Evolutionary conservation across 257 asterid species (phyloP), one percentile per base, ranked within the genome.

Genomic region (Avicennia marina): DNA sequence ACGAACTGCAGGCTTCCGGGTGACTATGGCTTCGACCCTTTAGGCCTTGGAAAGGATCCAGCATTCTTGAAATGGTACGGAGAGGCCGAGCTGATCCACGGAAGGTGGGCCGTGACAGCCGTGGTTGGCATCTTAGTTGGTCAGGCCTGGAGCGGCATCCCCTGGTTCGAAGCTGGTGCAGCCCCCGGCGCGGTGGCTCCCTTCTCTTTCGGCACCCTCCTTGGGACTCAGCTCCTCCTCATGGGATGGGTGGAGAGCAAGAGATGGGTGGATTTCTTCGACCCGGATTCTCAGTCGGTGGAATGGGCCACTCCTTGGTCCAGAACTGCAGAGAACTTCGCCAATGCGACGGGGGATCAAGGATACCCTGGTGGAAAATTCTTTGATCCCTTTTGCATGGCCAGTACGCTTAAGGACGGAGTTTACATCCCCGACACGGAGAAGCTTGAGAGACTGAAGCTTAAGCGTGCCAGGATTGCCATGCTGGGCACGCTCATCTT

Each of bases 211-310:
- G 98, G 98, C 11, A 54, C 90, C 8, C 85, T 91, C 15, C 93
- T 91, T 1, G 98, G 95, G 6, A 91, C 98, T 0, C 98, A 91
- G 44, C 90, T 91, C 17, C 72, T 91, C 24, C 90, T 91, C 45
- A 91, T 91, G 98, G 96, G 98, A 1, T 91, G 98, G 98, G 98
- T 91, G 18, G 96, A 91, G 78, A 81, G 96, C 94, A 88, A 91
- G 68, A 65, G 98, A 67, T 91, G 98, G 98, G 96, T 86, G 0
- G 98, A 91, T 63, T 91, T 83, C 84, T 91, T 88, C 87, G 70
- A 64, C 84, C 95, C 89, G 0, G 98, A 85, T 38, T 91, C 98
- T 0, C 98, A 91, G n/a, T 81, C 96, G 2, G 79, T 91, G 2
- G 98, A 88, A 27, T 91, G 98, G 98, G 97, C 97, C 4, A 91